These are phyloP conservation scores for Mycena polygramma DNA, from an alignment of 768 basidiomycete genomes.

Conservation along the genomic window DNA sequence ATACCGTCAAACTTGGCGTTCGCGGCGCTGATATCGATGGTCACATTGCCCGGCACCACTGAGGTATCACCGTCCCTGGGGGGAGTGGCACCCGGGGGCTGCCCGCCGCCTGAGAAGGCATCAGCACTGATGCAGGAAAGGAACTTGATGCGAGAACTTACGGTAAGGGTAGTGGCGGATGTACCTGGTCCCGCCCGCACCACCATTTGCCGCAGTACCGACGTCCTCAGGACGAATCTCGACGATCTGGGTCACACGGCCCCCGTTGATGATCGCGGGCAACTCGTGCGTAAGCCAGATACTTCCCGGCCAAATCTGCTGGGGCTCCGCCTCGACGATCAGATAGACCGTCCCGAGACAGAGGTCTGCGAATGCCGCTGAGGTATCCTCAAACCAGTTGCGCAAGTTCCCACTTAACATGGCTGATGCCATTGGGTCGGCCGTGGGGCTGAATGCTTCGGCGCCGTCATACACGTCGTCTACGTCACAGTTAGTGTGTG, in stretches of 20 bases:
- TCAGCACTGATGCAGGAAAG: not conserved
- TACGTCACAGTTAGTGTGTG: not conserved
- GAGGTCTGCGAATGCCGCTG: not conserved
- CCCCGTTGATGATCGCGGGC: not conserved
- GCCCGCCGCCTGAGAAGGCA: not conserved
- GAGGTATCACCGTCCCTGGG: not conserved
- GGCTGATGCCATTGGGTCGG: slow-evolving; percentile 6
- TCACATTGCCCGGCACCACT: not conserved
- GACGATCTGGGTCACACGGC: not conserved
- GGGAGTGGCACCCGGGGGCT: slow-evolving; percentile 8
- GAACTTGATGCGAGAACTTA: not conserved
- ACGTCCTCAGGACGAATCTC: slow-evolving; percentile 10
- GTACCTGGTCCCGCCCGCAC: not conserved
- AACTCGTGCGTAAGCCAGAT: slow-evolving; percentile 14
- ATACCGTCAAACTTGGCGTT: not conserved
- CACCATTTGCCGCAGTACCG: not conserved
- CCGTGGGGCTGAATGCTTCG: slow-evolving; percentile 14
- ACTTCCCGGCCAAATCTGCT: not conserved
- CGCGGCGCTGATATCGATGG: not conserved
- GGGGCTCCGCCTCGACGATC: slow-evolving; percentile 3
- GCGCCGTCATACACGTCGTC: slow-evolving; percentile 22
- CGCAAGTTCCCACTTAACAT: not conserved
- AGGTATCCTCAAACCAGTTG: slow-evolving; percentile 3
- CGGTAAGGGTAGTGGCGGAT: slow-evolving; percentile 4
- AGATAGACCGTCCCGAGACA: not conserved